phyloP scores from a whole-genome alignment of 202 grass and related monocot genomes.

The Tripidium arundinaceum region DNA sequence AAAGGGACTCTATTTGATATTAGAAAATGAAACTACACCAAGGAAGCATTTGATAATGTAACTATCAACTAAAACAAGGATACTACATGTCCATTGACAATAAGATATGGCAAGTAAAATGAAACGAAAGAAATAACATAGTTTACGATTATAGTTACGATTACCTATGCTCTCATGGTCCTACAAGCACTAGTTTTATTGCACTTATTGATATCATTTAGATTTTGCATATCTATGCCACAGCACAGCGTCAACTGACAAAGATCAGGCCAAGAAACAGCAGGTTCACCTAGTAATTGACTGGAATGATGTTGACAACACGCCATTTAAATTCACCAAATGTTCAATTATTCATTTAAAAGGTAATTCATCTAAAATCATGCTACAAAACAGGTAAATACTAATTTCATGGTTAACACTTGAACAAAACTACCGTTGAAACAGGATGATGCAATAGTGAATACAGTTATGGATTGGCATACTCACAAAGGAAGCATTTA shows the following conservation, averaged over 20 bases:
- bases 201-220: not conserved
- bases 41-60: not conserved
- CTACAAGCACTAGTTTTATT: constrained; percentile 8
- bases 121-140: not conserved
- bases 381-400: not conserved
- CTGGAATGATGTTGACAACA: not conserved
- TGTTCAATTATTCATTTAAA: not conserved
- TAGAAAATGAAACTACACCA: constrained; percentile 17
- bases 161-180: not conserved
- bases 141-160: too few relatives aligned
- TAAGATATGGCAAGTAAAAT: not conserved
- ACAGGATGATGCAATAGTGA: not conserved
- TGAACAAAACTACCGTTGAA: not conserved
- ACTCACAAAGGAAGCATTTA: not conserved
- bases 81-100: not conserved
- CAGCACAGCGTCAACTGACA: not conserved
- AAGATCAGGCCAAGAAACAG: not conserved
- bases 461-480: not conserved
- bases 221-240: not conserved
- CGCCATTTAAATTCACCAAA: not conserved
- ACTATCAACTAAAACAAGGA: not conserved
- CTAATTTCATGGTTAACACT: not conserved
- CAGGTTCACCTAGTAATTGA: not conserved
- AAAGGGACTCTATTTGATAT: not conserved
- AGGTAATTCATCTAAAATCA: not conserved